phyloP scores from a whole-genome alignment of 1,284 basidiomycete species.

The Puccinia hordei region DNA sequence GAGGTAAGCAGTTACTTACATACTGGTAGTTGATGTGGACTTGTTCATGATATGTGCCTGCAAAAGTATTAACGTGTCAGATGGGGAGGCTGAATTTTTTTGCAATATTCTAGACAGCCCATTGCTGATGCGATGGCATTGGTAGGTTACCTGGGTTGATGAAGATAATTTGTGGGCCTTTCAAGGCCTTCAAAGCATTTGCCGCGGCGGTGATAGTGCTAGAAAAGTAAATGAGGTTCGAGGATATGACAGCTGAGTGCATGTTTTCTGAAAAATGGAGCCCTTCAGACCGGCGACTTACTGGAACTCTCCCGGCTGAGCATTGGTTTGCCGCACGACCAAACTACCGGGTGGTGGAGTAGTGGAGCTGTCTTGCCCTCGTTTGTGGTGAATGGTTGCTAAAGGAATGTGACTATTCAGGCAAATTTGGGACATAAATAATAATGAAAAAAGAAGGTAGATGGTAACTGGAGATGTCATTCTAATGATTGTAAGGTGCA shows the following conservation, averaged over 20 bases:
- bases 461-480: constrained; percentile 2
- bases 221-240: neutral
- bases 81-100: neutral
- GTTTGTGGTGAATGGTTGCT: neutral
- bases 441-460: constrained; percentile 15
- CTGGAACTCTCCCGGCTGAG: neutral
- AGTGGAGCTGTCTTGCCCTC: neutral
- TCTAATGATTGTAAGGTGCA: neutral
- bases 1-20: neutral
- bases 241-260: too few species aligned
- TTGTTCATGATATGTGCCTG: neutral
- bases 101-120: neutral
- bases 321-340: constrained; percentile 11
- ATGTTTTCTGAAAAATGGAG: neutral
- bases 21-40: constrained; percentile 16
- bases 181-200: constrained; percentile 1
- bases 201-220: constrained; percentile 26
- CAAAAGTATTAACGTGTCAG: neutral
- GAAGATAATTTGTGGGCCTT: constrained; percentile 27
- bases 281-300: neutral
- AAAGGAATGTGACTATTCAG: constrained; percentile 11
- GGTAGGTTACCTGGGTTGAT: neutral
- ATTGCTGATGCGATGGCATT: neutral
- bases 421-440: neutral
- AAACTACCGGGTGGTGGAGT: neutral